A percentile compares a stretch with the other conserved stretches of the same genome.
phyloP scores from a whole-genome alignment of 164 flowering plant genomes.

The Tetracentron sinense region DNA sequence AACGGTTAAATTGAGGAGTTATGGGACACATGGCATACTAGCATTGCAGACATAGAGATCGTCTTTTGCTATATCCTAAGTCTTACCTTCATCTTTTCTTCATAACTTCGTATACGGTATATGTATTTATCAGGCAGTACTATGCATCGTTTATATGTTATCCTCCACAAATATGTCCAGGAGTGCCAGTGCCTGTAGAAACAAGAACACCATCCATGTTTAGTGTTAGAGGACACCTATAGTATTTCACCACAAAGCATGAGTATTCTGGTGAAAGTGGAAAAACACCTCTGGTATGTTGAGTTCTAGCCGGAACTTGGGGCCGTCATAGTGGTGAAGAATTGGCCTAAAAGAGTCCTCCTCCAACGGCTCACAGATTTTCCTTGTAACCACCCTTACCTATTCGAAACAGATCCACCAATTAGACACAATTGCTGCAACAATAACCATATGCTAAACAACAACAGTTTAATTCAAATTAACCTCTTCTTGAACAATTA shows the following conservation, averaged over 20 bases:
- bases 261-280: not conserved
- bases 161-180: conserved; percentile 51
- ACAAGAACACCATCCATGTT: not conserved
- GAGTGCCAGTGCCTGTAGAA: conserved; percentile 58
- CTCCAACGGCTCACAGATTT: conserved; percentile 74
- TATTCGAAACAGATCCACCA: conserved; percentile 9
- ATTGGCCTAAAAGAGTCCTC: conserved; percentile 97
- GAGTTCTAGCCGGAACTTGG: conserved; percentile 95
- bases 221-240: not conserved
- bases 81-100: not conserved
- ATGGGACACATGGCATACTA: no score
- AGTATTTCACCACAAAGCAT: not conserved
- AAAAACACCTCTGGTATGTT: conserved; percentile 74
- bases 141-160: not conserved
- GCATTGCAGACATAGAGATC: no score
- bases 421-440: no score
- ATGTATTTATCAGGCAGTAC: not conserved
- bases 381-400: conserved; percentile 77
- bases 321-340: conserved; percentile 97
- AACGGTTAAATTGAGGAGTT: no score
- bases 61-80: no score
- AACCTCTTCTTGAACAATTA: no score
- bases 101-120: not conserved
- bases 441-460: no score
- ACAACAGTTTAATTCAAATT: no score